Evolutionary conservation across 1,284 basidiomycete genomes (phyloP), one percentile per base, ranked within the genome.

Genomic region (Malassezia globosa): DNA sequence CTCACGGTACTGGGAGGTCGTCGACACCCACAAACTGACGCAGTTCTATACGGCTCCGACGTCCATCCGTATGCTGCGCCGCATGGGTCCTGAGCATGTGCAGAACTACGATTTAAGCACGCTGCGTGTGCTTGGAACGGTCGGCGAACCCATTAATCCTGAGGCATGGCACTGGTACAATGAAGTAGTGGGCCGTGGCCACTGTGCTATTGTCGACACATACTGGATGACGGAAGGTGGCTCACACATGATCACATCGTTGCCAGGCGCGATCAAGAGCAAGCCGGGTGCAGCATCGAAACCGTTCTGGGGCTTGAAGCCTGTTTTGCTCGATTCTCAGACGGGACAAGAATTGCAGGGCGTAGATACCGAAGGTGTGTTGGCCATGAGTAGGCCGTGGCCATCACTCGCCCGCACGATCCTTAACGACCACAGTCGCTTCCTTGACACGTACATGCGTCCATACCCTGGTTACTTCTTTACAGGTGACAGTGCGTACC

Each of bases 141-240:
- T 97, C 46, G 94, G 92, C 46, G 92, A 97, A 76, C 94, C 94
- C 5, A 96, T 97, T 77, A 96, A 96, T 76, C 90, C 92, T 23
- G 92, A 96, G 73, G 94, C 92, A 4, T 96, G 94, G 92, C 81
- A 90, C 69, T 96, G 92, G 92, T 95, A 92, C 76, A 85, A 87
- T 73, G 87, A 95, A 67, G 81, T 87, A 69, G 89, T 95, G 48
- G 94, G 92, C 24, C 80, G 81, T 64, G 77, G 76, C 58, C 78
- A 96, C 74, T 94, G 88, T 69, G 88, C 92, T 14, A 85, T 97
- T 61, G 89, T 96, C 51, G 92, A 96, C 62, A 72, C 69, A 14
- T 72, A 71, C 56, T 70, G 67, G 66, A 92, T 96, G 80, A 97
- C 92, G 2, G 92, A 97, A 76, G 96, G 90, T 0, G 92, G 90